Base-by-base conservation (phyloP, 345 rosid species). In the Sisymbrium irio region DNA sequence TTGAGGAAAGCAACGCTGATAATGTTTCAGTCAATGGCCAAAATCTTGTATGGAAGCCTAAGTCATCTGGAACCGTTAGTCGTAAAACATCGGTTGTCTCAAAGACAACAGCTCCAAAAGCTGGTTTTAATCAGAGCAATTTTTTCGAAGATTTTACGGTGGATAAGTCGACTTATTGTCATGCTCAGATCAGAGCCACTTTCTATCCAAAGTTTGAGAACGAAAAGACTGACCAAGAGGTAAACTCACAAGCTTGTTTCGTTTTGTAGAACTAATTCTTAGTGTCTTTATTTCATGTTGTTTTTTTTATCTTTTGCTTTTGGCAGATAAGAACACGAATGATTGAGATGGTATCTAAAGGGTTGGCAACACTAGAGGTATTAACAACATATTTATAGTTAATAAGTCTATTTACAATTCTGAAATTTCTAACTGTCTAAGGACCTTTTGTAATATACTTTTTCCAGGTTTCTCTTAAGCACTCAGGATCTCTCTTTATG, bases 221-320 rank as follows among this genome's bases (percentile, higher is more conserved):
- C 51, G 99, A 95, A 83, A 92, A 95, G 86, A 83, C 99, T 50
- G 99, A 95, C 80, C 97, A 95, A 74, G 97, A 95, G 97, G 99
- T 92, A 77, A 0, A 0, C 1, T 57, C 13, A 65, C 57, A 39
- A 32, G 49, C 51, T 20, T 35, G 17, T 27, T 57, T 27, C 69
- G 15, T 1, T 28, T 62, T 57, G 37, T 71, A 36, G 46, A 17
- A 32, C 5, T 59, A 1, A 28, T n/a, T 58, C 59, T 35, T 60
- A 22, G 28, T 49, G 25, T 77, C 17, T 36, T 19, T 28, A 15
- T 47, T 33, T 55, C 45, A 54, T 59, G 39, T 40, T 61, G 69
- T 19, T 9, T 25, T 9, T 25, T 22, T 22, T 22, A 22, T 62
- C 6, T 62, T 40, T 58, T 32, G 15, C 3, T 77, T 66, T 44